phyloP scores from a whole-genome alignment of 2,329 filamentous ascomycete species.

The Fusarium ramigenum region DNA sequence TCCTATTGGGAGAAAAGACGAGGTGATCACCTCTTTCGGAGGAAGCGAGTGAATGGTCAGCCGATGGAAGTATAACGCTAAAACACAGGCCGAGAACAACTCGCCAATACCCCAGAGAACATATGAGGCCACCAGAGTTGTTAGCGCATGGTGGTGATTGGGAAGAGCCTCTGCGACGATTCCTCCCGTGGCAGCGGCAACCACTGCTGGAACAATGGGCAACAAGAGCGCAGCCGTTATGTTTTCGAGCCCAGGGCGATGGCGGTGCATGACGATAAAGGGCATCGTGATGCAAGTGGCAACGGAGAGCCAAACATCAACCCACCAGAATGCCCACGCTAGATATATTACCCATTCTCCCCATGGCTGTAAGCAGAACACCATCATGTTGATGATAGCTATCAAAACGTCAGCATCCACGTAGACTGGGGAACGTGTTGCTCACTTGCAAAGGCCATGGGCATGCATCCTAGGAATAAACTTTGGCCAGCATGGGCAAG shows the following conservation, averaged over 20 bases:
- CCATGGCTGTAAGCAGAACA: constrained; percentile 70
- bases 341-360: constrained; percentile 64
- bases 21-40: constrained; percentile 73
- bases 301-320: constrained; percentile 63
- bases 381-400: constrained; percentile 72
- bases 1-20: constrained; percentile 72
- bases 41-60: constrained; percentile 73
- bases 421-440: background rate
- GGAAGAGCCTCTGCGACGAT: constrained; percentile 69
- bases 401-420: constrained; percentile 9
- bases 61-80: constrained; percentile 76
- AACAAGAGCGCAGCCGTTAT: constrained; percentile 74
- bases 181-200: constrained; percentile 72
- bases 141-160: constrained; percentile 63
- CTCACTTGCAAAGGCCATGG: constrained; percentile 71
- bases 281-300: constrained; percentile 64
- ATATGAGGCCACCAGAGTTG: constrained; percentile 72
- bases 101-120: constrained; percentile 74
- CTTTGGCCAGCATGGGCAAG: constrained; percentile 72
- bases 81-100: constrained; percentile 66
- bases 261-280: constrained; percentile 62
- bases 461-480: constrained; percentile 74
- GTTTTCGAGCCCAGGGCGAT: constrained; percentile 58
- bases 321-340: constrained; percentile 68
- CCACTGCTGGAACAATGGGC: constrained; percentile 73